These are phyloP conservation scores for Barnettozyma hawaiiensis DNA, from an alignment of 1,139 yeast species.

Conservation along the genomic window DNA sequence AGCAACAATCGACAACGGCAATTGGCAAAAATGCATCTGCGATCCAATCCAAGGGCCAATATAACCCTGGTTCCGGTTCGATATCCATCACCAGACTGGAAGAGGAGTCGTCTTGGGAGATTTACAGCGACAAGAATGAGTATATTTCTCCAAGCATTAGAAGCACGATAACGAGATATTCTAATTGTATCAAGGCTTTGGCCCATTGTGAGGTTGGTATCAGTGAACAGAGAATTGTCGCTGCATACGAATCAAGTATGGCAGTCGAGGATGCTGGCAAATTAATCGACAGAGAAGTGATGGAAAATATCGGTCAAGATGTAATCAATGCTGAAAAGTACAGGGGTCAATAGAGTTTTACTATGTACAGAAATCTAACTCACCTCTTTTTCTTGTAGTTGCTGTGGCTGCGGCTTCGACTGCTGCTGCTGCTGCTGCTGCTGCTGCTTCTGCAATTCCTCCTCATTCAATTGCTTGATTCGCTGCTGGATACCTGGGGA, in stretches of 20 bases:
- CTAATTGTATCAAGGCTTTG: slow-evolving; percentile 76
- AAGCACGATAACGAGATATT: slow-evolving; percentile 76
- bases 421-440: not conserved
- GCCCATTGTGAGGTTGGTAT: slow-evolving; percentile 81
- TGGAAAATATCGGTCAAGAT: slow-evolving; percentile 69
- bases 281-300: slow-evolving; percentile 67
- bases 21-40: slow-evolving; percentile 37
- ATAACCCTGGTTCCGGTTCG: slow-evolving; percentile 54
- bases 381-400: not conserved
- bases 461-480: slow-evolving; percentile 19
- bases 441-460: slow-evolving; percentile 3
- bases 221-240: slow-evolving; percentile 69
- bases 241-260: slow-evolving; percentile 88
- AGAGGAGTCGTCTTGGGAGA: slow-evolving; percentile 93
- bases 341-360: slow-evolving; percentile 45
- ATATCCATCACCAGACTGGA: slow-evolving; percentile 81
- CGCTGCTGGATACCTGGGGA: slow-evolving; percentile 25
- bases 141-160: slow-evolving; percentile 54
- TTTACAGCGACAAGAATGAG: slow-evolving; percentile 88
- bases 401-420: not conserved
- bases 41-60: slow-evolving; percentile 36
- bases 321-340: slow-evolving; percentile 67
- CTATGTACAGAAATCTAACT: not conserved
- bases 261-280: slow-evolving; percentile 69
- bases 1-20: slow-evolving; percentile 27